phyloP scores from a whole-genome alignment of 2,329 filamentous ascomycete species.

The Aspergillus sergii region DNA sequence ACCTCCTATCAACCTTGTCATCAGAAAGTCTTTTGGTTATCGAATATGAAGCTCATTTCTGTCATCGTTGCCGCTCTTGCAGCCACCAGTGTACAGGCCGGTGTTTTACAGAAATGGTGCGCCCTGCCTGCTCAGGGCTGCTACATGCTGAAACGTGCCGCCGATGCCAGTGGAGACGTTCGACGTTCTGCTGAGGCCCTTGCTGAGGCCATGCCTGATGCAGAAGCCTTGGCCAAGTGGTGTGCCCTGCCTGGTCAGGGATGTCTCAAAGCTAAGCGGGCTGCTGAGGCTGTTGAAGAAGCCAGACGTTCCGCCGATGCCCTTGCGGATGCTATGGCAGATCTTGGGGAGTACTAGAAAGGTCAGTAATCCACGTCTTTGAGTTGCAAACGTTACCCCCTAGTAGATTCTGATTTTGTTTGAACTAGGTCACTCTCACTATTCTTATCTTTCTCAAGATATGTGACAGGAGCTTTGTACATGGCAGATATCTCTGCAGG shows the following conservation, averaged over 20 bases:
- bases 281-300: constrained; percentile 65
- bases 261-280: constrained; percentile 65
- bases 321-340: constrained; percentile 36
- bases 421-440: neutral
- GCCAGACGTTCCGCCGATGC: constrained; percentile 37
- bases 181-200: constrained; percentile 37
- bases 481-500: neutral
- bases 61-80: constrained; percentile 46
- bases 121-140: constrained; percentile 33
- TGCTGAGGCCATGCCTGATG: constrained; percentile 33
- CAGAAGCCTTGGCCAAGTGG: constrained; percentile 32
- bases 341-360: constrained; percentile 31
- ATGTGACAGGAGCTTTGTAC: neutral
- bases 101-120: constrained; percentile 34
- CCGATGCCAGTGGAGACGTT: constrained; percentile 28
- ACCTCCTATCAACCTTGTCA: neutral
- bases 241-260: constrained; percentile 37
- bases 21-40: constrained; percentile 3
- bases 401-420: neutral
- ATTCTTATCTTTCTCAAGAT: neutral
- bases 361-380: constrained; percentile 11
- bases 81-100: constrained; percentile 38
- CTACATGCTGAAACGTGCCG: constrained; percentile 31
- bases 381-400: neutral
- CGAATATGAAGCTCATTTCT: constrained; percentile 52